phyloP scores from a whole-genome alignment of 495 filamentous ascomycete genomes.

The Cairneyella variabilis region DNA sequence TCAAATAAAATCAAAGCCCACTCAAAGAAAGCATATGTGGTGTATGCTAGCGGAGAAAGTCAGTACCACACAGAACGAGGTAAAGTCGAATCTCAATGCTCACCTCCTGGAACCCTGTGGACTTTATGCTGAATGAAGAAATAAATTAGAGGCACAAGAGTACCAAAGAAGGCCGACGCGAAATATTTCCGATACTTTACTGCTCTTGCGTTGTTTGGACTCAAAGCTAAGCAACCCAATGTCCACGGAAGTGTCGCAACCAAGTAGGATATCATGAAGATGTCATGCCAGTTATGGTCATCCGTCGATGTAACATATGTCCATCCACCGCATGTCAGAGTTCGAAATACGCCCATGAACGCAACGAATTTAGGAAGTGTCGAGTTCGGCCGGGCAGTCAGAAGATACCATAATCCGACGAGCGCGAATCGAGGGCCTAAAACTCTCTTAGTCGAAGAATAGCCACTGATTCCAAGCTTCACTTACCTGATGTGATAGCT shows the following conservation, averaged over 20 bases:
- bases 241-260: slow-evolving; percentile 96
- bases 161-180: slow-evolving; percentile 83
- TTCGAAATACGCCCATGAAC: slow-evolving; percentile 77
- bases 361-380: slow-evolving; percentile 79
- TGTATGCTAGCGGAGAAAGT: slow-evolving; percentile 69
- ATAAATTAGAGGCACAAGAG: slow-evolving; percentile 85
- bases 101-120: slow-evolving; percentile 90
- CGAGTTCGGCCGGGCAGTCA: slow-evolving; percentile 72
- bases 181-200: slow-evolving; percentile 87
- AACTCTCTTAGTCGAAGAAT: not conserved
- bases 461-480: not conserved
- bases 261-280: slow-evolving; percentile 98
- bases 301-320: slow-evolving; percentile 98
- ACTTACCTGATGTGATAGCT: slow-evolving; percentile 81
- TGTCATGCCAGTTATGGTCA: slow-evolving; percentile 98
- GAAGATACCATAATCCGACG: slow-evolving; percentile 86
- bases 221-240: slow-evolving; percentile 80
- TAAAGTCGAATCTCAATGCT: slow-evolving; percentile 30
- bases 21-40: slow-evolving; percentile 97
- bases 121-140: slow-evolving; percentile 99
- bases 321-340: slow-evolving; percentile 95
- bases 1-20: slow-evolving; percentile 95
- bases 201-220: slow-evolving; percentile 78
- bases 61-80: slow-evolving; percentile 14
- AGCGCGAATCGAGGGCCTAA: slow-evolving; percentile 85